Conservation (phyloP, 768 basidiomycete species). For the Porpolomopsis calyptriformis region DNA sequence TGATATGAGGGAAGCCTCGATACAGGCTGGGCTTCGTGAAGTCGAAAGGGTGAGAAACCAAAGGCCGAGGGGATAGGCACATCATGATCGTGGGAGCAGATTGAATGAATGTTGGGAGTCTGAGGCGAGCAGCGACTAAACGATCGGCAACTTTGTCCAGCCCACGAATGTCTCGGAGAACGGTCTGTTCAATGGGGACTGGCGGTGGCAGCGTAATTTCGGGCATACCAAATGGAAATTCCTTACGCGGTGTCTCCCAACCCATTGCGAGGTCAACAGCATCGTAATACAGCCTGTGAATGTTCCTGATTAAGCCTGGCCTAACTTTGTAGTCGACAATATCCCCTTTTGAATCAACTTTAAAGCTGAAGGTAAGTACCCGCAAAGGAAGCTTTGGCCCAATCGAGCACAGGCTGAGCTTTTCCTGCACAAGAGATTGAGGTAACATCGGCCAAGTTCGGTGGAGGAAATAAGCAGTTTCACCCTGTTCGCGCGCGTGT, state of each 20-base stretch:
- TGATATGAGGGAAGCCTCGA: conserved; percentile 41
- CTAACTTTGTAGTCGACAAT: conserved; percentile 61
- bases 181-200: conserved; percentile 2
- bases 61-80: conserved; percentile 17
- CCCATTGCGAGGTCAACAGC: conserved; percentile 48
- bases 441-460: conserved; percentile 69
- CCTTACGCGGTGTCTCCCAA: neutral
- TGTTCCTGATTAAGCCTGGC: conserved; percentile 64
- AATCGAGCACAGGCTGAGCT: conserved; percentile 31
- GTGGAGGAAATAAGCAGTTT: conserved; percentile 57
- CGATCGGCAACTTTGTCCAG: conserved; percentile 14
- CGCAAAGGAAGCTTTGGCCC: conserved; percentile 32
- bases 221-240: conserved; percentile 36
- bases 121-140: conserved; percentile 12
- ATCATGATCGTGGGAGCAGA: conserved; percentile 20
- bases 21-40: conserved; percentile 26
- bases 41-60: conserved; percentile 4
- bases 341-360: conserved; percentile 49
- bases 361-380: conserved; percentile 73
- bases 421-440: conserved; percentile 34
- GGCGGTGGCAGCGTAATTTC: conserved; percentile 1
- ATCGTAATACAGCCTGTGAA: conserved; percentile 55
- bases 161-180: conserved; percentile 22
- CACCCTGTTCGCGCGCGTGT: conserved; percentile 40
- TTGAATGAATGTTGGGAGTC: conserved; percentile 16